phyloP scores from a whole-genome alignment of 257 asterid genomes.

The Eustoma russellianum region DNA sequence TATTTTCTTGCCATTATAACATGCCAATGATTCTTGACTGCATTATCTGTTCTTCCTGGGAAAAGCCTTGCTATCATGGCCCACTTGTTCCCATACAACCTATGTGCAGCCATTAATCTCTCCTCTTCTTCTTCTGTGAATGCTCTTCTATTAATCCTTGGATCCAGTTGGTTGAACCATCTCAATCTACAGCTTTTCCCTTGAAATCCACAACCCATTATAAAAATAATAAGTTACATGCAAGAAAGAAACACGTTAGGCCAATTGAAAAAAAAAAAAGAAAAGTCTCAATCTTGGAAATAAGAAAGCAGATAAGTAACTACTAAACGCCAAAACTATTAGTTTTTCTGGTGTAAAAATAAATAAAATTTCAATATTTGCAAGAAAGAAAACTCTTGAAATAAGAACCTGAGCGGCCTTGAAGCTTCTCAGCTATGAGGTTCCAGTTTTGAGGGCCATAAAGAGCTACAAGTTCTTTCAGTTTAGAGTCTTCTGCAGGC shows the following conservation, averaged over 20 bases:
- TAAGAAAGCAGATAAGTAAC: too few species aligned
- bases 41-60: conserved; percentile 90
- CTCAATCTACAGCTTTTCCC: conserved; percentile 85
- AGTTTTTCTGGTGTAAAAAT: too few species aligned
- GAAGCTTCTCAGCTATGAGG: conserved; percentile 67
- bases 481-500: conserved; percentile 77
- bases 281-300: neutral
- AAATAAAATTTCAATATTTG: neutral
- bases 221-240: neutral
- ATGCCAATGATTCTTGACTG: conserved; percentile 93
- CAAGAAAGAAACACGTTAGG: neutral
- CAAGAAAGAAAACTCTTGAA: too few species aligned
- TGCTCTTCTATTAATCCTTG: conserved; percentile 69
- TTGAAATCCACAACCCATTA: conserved; percentile 4
- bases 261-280: neutral
- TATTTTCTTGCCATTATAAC: conserved; percentile 84
- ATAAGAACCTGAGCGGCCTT: conserved; percentile 78
- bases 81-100: conserved; percentile 87
- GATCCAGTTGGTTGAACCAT: conserved; percentile 94
- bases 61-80: conserved; percentile 85
- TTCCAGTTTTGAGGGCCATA: conserved; percentile 95
- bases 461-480: conserved; percentile 72
- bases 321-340: too few species aligned
- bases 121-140: conserved; percentile 86
- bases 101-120: conserved; percentile 83